These are phyloP conservation scores for Epichloe coenophiala DNA, from an alignment of 2,329 filamentous ascomycete species.

Conservation along the genomic window DNA sequence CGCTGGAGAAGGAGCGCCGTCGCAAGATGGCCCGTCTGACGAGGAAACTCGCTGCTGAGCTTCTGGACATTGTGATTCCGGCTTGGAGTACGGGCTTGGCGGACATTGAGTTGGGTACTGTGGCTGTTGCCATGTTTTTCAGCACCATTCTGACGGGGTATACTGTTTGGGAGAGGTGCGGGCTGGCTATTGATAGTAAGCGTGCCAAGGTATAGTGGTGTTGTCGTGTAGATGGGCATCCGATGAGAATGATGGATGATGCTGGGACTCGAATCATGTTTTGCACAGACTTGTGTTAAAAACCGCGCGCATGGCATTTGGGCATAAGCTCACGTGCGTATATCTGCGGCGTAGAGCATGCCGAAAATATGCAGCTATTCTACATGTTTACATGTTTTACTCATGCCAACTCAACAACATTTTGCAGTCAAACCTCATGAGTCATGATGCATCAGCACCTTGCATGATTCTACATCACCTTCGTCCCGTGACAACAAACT, in stretches of 20 bases:
- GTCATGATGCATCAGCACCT: too few species aligned
- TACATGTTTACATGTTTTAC: too few species aligned
- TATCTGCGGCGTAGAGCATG: too few species aligned
- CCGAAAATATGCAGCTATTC: too few species aligned
- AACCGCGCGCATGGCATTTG: too few species aligned
- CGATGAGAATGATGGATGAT: too few species aligned
- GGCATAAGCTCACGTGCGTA: too few species aligned
- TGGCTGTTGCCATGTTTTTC: slow-evolving; percentile 45
- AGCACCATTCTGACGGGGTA: slow-evolving; percentile 47
- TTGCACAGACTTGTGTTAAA: too few species aligned
- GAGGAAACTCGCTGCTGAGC: slow-evolving; percentile 40
- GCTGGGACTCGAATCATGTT: too few species aligned
- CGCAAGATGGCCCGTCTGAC: slow-evolving; percentile 22
- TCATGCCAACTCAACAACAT: too few species aligned
- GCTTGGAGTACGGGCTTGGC: slow-evolving; percentile 48
- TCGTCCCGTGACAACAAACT: slow-evolving; percentile 54
- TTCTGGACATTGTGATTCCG: slow-evolving; percentile 50
- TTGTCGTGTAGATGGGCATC: too few species aligned
- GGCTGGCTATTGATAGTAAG: slow-evolving; percentile 11
- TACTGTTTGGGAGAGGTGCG: slow-evolving; percentile 46
- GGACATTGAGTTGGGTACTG: slow-evolving; percentile 31
- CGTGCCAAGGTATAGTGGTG: neutral
- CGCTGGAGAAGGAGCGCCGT: slow-evolving; percentile 16
- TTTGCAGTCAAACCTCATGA: too few species aligned
- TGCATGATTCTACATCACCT: slow-evolving; percentile 11